Percentiles rank a stretch among this genome's conserved stretches.
phyloP scores from a whole-genome alignment of 306 rosid species.

The Prosopis cineraria region DNA sequence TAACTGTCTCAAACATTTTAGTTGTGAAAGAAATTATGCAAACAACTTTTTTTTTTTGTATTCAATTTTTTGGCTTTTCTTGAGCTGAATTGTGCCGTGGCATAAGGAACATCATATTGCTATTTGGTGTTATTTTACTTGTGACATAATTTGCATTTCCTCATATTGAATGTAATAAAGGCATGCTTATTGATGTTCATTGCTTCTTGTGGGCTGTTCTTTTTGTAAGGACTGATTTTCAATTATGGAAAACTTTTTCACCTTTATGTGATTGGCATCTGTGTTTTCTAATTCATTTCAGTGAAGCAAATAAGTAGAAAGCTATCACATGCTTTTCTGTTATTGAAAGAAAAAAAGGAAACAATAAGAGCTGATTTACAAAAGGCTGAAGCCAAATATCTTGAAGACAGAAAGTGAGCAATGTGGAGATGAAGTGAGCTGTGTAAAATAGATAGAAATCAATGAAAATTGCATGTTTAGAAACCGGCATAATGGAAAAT shows the following conservation, averaged over 20 bases:
- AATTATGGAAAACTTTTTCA: neutral
- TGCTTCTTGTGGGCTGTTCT: neutral
- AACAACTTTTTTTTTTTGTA: constrained; percentile 8
- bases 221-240: neutral
- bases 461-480: neutral
- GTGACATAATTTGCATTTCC: constrained; percentile 27
- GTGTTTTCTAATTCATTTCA: constrained; percentile 20
- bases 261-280: constrained; percentile 1
- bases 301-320: constrained; percentile 13
- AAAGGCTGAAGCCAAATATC: neutral
- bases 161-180: constrained; percentile 18
- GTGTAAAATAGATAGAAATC: neutral
- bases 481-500: neutral
- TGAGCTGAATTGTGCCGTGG: constrained; percentile 22
- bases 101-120: constrained; percentile 8
- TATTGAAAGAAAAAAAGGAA: neutral
- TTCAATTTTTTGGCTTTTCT: constrained; percentile 24
- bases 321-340: neutral
- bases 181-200: constrained; percentile 21
- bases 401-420: neutral
- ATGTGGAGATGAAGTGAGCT: constrained; percentile 1
- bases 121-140: constrained; percentile 15
- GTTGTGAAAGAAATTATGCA: neutral
- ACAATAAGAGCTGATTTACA: neutral
- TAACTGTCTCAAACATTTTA: constrained; percentile 6